These are phyloP conservation scores for Leccinum subtestaceum DNA, from an alignment of 768 basidiomycete species.

Conservation along the genomic window DNA sequence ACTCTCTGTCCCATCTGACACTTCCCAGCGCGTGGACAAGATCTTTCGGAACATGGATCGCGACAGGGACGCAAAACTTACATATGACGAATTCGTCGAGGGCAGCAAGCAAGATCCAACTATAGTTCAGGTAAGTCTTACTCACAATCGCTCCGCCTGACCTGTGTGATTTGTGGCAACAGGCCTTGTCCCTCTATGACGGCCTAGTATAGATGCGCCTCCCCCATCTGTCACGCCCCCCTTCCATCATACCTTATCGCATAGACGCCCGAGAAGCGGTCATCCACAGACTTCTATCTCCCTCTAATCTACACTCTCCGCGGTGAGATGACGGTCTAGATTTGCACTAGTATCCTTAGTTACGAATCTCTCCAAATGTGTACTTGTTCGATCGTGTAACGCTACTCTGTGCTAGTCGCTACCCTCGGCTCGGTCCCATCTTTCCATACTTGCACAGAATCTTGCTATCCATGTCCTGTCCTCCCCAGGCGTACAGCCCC, in stretches of 20 bases:
- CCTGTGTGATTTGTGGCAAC: constrained; percentile 15
- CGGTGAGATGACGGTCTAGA: constrained; percentile 13
- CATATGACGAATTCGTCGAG: constrained; percentile 96
- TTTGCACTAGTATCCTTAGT: constrained; percentile 8
- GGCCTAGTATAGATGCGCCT: constrained; percentile 70
- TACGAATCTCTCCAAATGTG: constrained; percentile 19
- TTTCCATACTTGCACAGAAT: constrained; percentile 79
- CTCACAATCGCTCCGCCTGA: constrained; percentile 12
- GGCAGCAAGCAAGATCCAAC: constrained; percentile 99
- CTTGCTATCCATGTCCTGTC: constrained; percentile 74
- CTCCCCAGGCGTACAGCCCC: constrained; percentile 81
- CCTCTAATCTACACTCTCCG: constrained; percentile 23
- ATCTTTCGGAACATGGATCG: constrained; percentile 98
- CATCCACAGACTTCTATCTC: constrained; percentile 23
- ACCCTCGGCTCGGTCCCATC: constrained; percentile 33
- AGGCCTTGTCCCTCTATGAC: constrained; percentile 95
- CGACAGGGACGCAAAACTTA: constrained; percentile 89
- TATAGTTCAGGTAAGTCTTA: constrained; percentile 80
- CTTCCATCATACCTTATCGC: constrained; percentile 21
- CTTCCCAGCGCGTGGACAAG: constrained; percentile 88
- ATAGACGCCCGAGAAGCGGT: constrained; percentile 20
- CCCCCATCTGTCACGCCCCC: neutral
- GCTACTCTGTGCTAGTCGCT: constrained; percentile 22
- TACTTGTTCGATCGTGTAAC: constrained; percentile 29
- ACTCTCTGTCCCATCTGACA: constrained; percentile 11